Evolutionary conservation across 345 rosid genomes (phyloP).

Genomic region (Aquilaria malaccensis): DNA sequence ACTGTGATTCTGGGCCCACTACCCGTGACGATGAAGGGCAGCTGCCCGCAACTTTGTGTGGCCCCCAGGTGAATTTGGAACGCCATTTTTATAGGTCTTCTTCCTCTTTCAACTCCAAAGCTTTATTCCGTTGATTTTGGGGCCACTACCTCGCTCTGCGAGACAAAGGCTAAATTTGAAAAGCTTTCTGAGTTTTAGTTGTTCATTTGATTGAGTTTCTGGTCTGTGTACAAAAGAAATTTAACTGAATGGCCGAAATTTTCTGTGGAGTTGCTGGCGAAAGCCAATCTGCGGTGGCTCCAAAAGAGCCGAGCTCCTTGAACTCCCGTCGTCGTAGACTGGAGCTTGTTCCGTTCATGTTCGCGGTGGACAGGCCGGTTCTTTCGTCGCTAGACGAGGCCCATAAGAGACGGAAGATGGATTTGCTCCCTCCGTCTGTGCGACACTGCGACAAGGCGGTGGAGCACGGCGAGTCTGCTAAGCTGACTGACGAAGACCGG

Average conservation of each 20-base stretch:
- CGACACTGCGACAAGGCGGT: conserved; percentile 17
- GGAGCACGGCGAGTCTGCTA: conserved; percentile 4
- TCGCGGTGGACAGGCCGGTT: conserved; percentile 38
- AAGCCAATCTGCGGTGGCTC: conserved; percentile 36
- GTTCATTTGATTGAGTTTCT: neutral
- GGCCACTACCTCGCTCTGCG: neutral
- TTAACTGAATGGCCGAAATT: conserved; percentile 58
- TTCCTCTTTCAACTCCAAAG: neutral
- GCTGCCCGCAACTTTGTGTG: conserved; percentile 58
- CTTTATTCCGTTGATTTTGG: conserved; percentile 8
- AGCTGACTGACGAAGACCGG: conserved; percentile 7
- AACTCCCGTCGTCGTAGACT: conserved; percentile 45
- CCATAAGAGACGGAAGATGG: conserved; percentile 45
- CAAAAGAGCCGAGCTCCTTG: conserved; percentile 44
- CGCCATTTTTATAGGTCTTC: conserved; percentile 24
- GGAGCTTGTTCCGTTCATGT: conserved; percentile 53
- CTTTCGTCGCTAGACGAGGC: conserved; percentile 28
- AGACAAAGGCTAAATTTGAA: neutral
- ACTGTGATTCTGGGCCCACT: conserved; percentile 52
- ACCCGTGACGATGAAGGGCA: conserved; percentile 75
- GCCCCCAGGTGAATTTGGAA: conserved; percentile 42
- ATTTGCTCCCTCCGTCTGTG: conserved; percentile 2
- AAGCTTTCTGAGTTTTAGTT: neutral
- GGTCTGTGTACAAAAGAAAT: neutral
- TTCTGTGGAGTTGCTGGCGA: conserved; percentile 75